phyloP scores from a whole-genome alignment of 805 yeast species.

The Isabelozyma pseudorhagii region DNA sequence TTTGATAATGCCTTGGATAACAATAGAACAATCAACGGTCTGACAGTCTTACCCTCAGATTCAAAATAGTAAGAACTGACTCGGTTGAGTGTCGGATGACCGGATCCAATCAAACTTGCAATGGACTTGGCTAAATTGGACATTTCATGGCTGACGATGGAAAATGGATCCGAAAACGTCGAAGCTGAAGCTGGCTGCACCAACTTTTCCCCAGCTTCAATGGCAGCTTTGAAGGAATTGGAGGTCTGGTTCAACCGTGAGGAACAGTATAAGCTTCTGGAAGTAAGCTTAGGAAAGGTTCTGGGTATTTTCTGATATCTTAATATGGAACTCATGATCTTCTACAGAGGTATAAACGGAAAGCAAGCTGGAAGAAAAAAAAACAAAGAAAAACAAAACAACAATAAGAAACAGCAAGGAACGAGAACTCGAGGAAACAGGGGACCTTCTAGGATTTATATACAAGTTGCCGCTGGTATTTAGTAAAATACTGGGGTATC shows the following conservation, averaged over 20 bases:
- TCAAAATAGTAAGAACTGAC: slow-evolving; percentile 95
- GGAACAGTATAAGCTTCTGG: not conserved
- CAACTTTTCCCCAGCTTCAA: slow-evolving; percentile 68
- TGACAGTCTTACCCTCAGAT: slow-evolving; percentile 91
- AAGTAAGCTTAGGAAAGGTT: not conserved
- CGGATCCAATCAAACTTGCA: slow-evolving; percentile 82
- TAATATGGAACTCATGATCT: slow-evolving; percentile 1
- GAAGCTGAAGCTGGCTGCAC: slow-evolving; percentile 56
- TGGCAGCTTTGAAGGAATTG: slow-evolving; percentile 43
- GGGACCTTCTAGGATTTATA: not conserved
- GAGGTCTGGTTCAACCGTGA: not conserved
- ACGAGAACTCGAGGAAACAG: not conserved
- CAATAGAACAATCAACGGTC: slow-evolving; percentile 85
- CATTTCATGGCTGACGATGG: slow-evolving; percentile 92
- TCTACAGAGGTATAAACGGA: not conserved
- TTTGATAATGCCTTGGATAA: slow-evolving; percentile 75
- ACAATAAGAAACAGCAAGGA: not conserved
- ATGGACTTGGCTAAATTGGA: slow-evolving; percentile 82
- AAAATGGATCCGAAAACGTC: slow-evolving; percentile 74
- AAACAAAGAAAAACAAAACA: not conserved
- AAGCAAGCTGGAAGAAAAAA: not conserved
- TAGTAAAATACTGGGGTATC: not conserved
- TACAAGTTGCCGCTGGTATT: not conserved
- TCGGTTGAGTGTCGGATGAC: slow-evolving; percentile 88
- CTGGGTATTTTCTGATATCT: not conserved